Conservation (phyloP, 352 stramenopile genomes). For the Phytopythium delawarense region DNA sequence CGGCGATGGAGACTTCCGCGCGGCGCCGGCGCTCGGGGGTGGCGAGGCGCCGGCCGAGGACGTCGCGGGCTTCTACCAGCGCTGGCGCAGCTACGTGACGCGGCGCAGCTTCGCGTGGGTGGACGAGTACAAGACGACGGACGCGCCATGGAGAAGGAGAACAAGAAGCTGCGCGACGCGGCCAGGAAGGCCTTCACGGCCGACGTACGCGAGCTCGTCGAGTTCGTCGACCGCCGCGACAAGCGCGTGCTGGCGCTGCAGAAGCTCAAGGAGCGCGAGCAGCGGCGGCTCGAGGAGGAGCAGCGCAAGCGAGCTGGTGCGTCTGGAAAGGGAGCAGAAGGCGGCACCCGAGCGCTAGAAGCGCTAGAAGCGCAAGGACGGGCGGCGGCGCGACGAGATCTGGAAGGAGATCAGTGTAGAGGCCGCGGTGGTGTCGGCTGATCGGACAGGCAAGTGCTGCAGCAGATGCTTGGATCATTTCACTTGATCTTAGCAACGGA, state of each 20-base stretch:
- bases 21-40: conserved; percentile 49
- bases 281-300: conserved; percentile 45
- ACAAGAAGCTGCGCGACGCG: conserved; percentile 80
- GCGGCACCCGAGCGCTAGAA: no score
- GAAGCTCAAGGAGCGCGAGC: conserved; percentile 67
- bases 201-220: conserved; percentile 76
- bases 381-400: no score
- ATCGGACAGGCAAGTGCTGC: no score
- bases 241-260: conserved; percentile 59
- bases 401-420: no score
- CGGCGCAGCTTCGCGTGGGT: conserved; percentile 74
- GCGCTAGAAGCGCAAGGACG: no score
- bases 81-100: conserved; percentile 76
- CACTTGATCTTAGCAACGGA: no score
- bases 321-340: no score
- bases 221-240: conserved; percentile 80
- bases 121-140: conserved; percentile 80
- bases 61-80: conserved; percentile 69
- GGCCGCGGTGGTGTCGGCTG: no score
- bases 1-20: conserved; percentile 7
- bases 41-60: conserved; percentile 36
- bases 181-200: conserved; percentile 74
- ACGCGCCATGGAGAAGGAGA: conserved; percentile 89
- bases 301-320: conserved; percentile 45
- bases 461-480: no score